Evolutionary conservation across 208 protist genomes (phyloP).

Genomic region (Crithidia fasciculata): DNA sequence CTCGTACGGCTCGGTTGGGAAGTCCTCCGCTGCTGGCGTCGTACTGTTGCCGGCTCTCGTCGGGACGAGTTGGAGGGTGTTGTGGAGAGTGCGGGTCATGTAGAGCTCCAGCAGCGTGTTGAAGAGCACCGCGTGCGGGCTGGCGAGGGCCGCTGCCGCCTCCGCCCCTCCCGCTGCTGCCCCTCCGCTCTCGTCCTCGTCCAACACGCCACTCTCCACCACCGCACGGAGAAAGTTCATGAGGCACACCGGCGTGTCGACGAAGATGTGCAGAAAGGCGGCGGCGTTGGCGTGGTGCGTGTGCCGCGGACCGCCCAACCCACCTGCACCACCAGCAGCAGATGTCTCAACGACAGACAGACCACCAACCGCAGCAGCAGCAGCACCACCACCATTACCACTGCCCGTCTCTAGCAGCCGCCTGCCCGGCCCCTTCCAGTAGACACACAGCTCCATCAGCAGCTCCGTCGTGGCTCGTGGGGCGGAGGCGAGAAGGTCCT

Average conservation of each 20-base stretch:
- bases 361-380: neutral
- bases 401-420: conserved; percentile 20
- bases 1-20: conserved; percentile 53
- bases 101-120: conserved; percentile 97
- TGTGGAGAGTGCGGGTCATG: conserved; percentile 62
- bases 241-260: conserved; percentile 88
- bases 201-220: conserved; percentile 56
- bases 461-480: conserved; percentile 66
- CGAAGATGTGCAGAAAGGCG: conserved; percentile 91
- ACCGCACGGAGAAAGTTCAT: conserved; percentile 93
- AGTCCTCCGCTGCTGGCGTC: conserved; percentile 18
- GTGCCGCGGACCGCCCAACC: conserved; percentile 17
- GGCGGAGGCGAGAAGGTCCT: conserved; percentile 51
- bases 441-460: conserved; percentile 70
- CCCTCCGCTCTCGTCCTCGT: conserved; percentile 34
- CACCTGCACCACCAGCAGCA: neutral
- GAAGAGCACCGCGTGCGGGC: conserved; percentile 52
- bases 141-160: conserved; percentile 15
- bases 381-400: neutral
- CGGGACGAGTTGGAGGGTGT: conserved; percentile 18
- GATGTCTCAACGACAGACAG: neutral
- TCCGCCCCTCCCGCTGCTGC: neutral
- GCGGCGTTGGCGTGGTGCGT: conserved; percentile 68
- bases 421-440: conserved; percentile 61
- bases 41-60: neutral